A percentile compares a stretch with the other conserved stretches of the same genome.
These are phyloP conservation scores for Corylus avellana DNA, from an alignment of 306 rosid genomes.

Conservation along the genomic window DNA sequence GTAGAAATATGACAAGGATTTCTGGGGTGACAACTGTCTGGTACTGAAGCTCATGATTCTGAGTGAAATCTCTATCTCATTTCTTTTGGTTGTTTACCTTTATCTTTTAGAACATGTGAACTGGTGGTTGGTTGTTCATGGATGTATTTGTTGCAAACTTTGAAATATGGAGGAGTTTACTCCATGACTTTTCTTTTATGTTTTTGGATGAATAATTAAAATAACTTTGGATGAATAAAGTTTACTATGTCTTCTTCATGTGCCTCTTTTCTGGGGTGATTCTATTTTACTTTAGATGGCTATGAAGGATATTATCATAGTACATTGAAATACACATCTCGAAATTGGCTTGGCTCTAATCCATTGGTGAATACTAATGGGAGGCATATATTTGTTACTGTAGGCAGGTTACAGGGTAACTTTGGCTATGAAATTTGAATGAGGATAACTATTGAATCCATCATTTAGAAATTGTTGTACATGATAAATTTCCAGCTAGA, in stretches of 20 bases:
- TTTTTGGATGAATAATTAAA: too few species aligned
- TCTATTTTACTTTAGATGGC: background rate
- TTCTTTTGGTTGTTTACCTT: background rate
- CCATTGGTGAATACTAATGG: background rate
- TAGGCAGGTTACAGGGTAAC: background rate
- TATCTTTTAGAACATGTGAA: background rate
- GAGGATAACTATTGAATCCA: too few species aligned
- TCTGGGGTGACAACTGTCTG: background rate
- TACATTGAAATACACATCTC: background rate
- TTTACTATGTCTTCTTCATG: background rate
- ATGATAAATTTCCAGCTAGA: background rate
- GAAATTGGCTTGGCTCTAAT: background rate
- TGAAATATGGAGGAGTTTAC: background rate
- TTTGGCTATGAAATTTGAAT: background rate
- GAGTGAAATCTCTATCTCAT: background rate
- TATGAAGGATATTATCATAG: background rate
- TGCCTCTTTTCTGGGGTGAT: background rate
- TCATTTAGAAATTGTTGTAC: background rate
- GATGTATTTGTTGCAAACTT: conserved; percentile 9
- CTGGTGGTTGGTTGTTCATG: background rate
- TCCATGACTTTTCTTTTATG: background rate
- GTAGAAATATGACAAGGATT: background rate
- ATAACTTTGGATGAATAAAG: too few species aligned
- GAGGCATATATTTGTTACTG: background rate
- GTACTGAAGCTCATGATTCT: background rate